These are phyloP conservation scores for Ustilago curta DNA, from an alignment of 1,284 basidiomycete genomes.

Conservation along the genomic window DNA sequence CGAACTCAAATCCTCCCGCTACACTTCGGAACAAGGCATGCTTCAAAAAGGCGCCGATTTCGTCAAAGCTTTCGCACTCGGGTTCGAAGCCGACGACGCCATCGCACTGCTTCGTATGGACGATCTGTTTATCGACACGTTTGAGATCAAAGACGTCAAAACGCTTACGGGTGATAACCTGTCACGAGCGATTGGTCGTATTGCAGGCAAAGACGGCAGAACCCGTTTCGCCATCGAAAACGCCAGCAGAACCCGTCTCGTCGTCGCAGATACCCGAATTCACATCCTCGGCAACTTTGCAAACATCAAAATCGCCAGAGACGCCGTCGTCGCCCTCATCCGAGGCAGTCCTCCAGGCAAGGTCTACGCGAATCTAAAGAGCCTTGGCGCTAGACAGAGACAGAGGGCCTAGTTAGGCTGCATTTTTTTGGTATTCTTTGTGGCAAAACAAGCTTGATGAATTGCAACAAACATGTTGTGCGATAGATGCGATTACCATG, in stretches of 20 bases:
- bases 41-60: conserved; percentile 99
- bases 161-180: conserved; percentile 96
- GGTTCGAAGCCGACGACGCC: conserved; percentile 88
- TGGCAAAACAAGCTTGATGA: no score
- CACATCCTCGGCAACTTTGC: conserved; percentile 93
- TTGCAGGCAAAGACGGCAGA: conserved; percentile 97
- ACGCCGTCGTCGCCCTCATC: conserved; percentile 94
- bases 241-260: conserved; percentile 91
- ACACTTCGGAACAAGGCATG: conserved; percentile 74
- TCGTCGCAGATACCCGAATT: conserved; percentile 97
- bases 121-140: conserved; percentile 96
- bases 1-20: conserved; percentile 94
- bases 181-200: conserved; percentile 94
- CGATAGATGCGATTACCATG: no score
- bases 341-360: conserved; percentile 96
- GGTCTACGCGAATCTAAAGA: conserved; percentile 79
- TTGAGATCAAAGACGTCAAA: conserved; percentile 98
- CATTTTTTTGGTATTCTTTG: no score
- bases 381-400: conserved; percentile 90
- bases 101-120: conserved; percentile 94
- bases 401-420: conserved; percentile 77
- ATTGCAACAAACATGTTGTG: no score
- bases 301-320: conserved; percentile 96
- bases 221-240: conserved; percentile 99
- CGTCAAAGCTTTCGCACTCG: conserved; percentile 91